Base-by-base conservation (phyloP, 495 filamentous ascomycete species). In the Penicillium verhagenii region DNA sequence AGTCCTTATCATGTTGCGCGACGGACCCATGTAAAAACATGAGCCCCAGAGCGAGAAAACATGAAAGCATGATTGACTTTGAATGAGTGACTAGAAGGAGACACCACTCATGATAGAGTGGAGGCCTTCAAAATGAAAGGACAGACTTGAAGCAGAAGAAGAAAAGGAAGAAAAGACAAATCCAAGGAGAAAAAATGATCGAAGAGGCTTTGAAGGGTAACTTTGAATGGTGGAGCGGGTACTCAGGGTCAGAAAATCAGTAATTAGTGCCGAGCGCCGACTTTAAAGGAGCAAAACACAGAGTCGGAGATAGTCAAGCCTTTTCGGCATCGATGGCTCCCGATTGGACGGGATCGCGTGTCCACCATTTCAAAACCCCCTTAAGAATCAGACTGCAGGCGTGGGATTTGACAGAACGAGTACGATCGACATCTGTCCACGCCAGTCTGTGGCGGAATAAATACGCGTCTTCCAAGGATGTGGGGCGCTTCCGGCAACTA, bases 391-490 rank as follows among this genome's bases (percentile, higher is more conserved):
- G 38, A 8, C 18, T 20, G 37, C 37, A 39, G 9, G 42, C 13
- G n/a, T 45, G 23, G 42, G 23, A 45, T 45, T 45, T 26, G 42
- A 26, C 42, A 25, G 42, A 8, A 3, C 21, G 10, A 45, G 21
- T 21, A 24, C 1, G 42, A 45, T 45, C 42, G 23, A 9, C 20
- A n/a, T 16, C 6, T 16, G 23, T 21, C 42, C 42, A 45, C 42
- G 14, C 42, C 20, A 16, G 23, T 45, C 42, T 26, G 42, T 16
- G 23, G 14, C 42, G 23, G 23, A 45, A 21, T 45, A 48, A 45
- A 21, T 45, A 48, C 45, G 45, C 45, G 45, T 48, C 45, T 48
- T 48, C n/a, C n/a, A n/a, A n/a, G n/a, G n/a, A n/a, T n/a, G 45
- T 48, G 45, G 45, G 26, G 45, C 45, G 13, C 20, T 11, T 18